These are phyloP conservation scores for Hypoxylon cercidicola DNA, from an alignment of 495 filamentous ascomycete genomes.

Conservation along the genomic window DNA sequence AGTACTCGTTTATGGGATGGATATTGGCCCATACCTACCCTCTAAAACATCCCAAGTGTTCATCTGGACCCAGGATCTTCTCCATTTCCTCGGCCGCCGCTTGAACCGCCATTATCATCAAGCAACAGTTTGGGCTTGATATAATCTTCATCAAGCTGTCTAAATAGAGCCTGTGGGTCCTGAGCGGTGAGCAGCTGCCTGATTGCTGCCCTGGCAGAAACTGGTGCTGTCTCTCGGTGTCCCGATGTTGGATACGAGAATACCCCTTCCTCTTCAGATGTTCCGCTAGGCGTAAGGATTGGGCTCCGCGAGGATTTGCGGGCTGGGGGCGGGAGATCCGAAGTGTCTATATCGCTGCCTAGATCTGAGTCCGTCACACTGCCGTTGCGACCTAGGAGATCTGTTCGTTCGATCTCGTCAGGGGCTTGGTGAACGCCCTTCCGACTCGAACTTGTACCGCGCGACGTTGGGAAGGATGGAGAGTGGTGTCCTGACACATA, in stretches of 20 bases:
- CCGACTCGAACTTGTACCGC: constrained; percentile 60
- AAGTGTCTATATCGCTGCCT: constrained; percentile 73
- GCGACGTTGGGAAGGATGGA: constrained; percentile 49
- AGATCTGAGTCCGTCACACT: constrained; percentile 70
- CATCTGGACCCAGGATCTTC: constrained; percentile 39
- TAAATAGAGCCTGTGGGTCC: constrained; percentile 91
- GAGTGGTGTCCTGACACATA: constrained; percentile 66
- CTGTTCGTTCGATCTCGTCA: constrained; percentile 69
- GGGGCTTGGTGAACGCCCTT: constrained; percentile 51
- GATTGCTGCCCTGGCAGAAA: constrained; percentile 77
- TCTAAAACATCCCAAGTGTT: constrained; percentile 8
- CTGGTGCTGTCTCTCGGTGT: constrained; percentile 51
- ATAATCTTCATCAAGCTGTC: constrained; percentile 93
- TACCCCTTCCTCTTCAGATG: constrained; percentile 46
- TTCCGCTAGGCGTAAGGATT: constrained; percentile 54
- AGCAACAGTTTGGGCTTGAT: constrained; percentile 94
- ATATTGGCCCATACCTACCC: constrained; percentile 8
- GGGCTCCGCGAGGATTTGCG: constrained; percentile 58
- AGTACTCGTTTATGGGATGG: constrained; percentile 16
- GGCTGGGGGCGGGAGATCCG: constrained; percentile 65
- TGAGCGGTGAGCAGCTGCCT: constrained; percentile 74
- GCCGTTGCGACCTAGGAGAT: constrained; percentile 68
- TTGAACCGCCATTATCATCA: constrained; percentile 60
- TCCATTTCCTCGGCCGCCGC: constrained; percentile 33
- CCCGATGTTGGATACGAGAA: constrained; percentile 48